Evolutionary conservation across 2,329 filamentous ascomycete genomes (phyloP).

Genomic region (Fusarium drepaniforme): DNA sequence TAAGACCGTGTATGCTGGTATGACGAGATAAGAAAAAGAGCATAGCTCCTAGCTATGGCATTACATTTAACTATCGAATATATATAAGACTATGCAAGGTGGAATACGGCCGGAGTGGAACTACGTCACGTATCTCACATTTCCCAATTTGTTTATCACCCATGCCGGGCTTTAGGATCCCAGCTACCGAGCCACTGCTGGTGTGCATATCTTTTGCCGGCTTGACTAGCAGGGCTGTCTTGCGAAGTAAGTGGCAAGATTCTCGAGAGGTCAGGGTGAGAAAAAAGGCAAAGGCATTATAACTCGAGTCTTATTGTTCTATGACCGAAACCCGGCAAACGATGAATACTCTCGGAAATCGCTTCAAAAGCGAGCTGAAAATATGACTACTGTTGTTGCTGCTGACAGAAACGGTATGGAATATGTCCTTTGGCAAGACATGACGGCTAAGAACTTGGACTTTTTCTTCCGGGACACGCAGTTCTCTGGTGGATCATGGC

Average conservation of each 20-base stretch:
- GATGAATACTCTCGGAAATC: not conserved
- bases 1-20: constrained; percentile 5
- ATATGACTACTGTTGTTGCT: not conserved
- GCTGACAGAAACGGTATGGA: not conserved
- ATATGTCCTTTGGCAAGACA: constrained; percentile 2
- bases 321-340: not conserved
- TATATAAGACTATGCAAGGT: not conserved
- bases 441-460: constrained; percentile 1
- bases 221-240: not conserved
- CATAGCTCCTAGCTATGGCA: not conserved
- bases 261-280: not conserved
- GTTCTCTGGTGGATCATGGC: constrained; percentile 3
- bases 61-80: not conserved
- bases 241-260: not conserved
- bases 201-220: constrained; percentile 3
- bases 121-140: constrained; percentile 1
- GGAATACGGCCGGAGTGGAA: not conserved
- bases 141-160: not conserved
- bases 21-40: not conserved
- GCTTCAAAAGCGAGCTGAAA: not conserved
- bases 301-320: not conserved
- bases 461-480: constrained; percentile 1
- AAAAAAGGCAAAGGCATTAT: not conserved
- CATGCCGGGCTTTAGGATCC: constrained; percentile 3
- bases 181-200: constrained; percentile 1